Evolutionary conservation across 129 eudicot species (phyloP).

Genomic region (Arctium minus): DNA sequence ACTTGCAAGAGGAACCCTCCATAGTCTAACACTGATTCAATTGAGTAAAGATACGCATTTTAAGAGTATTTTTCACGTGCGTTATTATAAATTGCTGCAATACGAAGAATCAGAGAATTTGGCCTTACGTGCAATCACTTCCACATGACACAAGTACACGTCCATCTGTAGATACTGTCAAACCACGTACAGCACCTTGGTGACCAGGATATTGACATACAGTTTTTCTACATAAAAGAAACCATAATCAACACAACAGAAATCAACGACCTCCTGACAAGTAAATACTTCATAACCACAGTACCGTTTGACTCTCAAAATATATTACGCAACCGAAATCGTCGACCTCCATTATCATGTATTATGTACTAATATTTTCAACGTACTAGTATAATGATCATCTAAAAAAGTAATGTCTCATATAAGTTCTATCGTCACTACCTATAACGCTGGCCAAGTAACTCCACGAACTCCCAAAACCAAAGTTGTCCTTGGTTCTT

Average conservation of each 20-base stretch:
- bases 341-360: too few species aligned
- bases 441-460: too few species aligned
- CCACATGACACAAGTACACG: constrained; percentile 92
- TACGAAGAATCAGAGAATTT: not conserved
- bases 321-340: too few species aligned
- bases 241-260: not conserved
- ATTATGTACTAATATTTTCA: too few species aligned
- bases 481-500: too few species aligned
- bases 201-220: constrained; percentile 86
- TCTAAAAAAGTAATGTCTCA: too few species aligned
- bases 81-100: not conserved
- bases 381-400: too few species aligned
- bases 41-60: not conserved
- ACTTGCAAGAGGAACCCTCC: constrained; percentile 77
- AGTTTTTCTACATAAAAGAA: constrained; percentile 46
- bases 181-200: constrained; percentile 80
- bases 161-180: constrained; percentile 90
- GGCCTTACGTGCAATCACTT: constrained; percentile 90
- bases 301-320: too few species aligned
- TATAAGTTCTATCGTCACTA: too few species aligned
- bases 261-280: not conserved
- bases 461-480: too few species aligned
- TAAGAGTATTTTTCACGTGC: not conserved
- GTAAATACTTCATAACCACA: too few species aligned
- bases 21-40: constrained; percentile 75